Base-by-base conservation (phyloP, 192 early-diverging fungal species). In the Glomus cerebriforme region DNA sequence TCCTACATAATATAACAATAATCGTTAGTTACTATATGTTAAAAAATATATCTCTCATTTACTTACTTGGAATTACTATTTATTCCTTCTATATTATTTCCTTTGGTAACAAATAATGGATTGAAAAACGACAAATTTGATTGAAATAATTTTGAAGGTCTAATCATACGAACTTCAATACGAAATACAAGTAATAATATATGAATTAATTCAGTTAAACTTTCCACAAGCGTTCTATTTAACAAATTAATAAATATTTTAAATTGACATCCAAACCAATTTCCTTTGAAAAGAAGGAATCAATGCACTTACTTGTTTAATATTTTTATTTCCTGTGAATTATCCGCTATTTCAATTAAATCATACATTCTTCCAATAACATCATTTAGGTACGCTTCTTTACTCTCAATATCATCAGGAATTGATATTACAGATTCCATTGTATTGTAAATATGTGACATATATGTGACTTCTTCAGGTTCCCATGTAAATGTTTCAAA, bases 71-170 rank as follows among this genome's bases (percentile, higher is more conserved):
- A 19, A 54, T 54, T 54, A 22, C 19, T 54, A 54, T 63, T 26
- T 29, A 9, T 63, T 29, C 60, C 13, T 63, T 27, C n/a, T 10
- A 27, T 63, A 27, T 29, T 13, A 27, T 26, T 26, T 27, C 2
- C 27, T 27, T 63, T 63, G 27, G n/a, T 63, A 12, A 12, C 9
- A 12, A 29, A 27, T 13, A 29, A 63, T 63, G 62, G 24, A 27
- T 63, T 63, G 27, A 29, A 29, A 63, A 63, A 27, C 1, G 62
- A 27, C 12, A 63, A 63, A 63, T 12, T 29, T 63, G n/a, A 27
- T 27, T 63, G 12, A 63, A 63, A 63, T 63, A 63, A 63, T 63
- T 63, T 63, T 63, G 62, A 63, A 63, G 62, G 62, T 63, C 27
- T 24, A 29, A 63, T 63, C 62, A 63, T 27, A 63, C 27, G n/a